A percentile compares a stretch with the other conserved stretches of the same genome.
phyloP scores from a whole-genome alignment of 1,139 yeast species.

The Taphrina pruni region DNA sequence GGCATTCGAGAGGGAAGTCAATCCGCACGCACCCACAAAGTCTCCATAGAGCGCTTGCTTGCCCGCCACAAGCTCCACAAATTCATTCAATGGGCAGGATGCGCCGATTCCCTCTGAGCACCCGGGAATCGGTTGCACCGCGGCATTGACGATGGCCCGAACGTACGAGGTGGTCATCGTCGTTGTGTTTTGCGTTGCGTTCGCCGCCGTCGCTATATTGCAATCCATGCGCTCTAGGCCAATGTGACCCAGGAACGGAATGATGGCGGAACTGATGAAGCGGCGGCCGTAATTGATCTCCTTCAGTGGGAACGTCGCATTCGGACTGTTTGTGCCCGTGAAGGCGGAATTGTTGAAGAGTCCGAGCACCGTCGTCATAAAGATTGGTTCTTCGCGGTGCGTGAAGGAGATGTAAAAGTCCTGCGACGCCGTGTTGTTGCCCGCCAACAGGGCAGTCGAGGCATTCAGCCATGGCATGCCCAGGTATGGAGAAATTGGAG shows the following conservation, averaged over 20 bases:
- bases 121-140: conserved; percentile 23
- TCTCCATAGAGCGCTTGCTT: conserved; percentile 20
- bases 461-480: conserved; percentile 30
- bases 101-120: conserved; percentile 23
- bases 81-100: conserved; percentile 13
- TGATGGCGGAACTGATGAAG: conserved; percentile 17
- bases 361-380: conserved; percentile 21
- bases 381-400: conserved; percentile 22
- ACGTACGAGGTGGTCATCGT: conserved; percentile 2
- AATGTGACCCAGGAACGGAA: conserved; percentile 24
- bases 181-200: neutral
- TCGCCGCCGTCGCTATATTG: neutral
- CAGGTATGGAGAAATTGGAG: conserved; percentile 14
- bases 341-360: conserved; percentile 21
- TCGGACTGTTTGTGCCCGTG: conserved; percentile 10
- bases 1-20: conserved; percentile 13
- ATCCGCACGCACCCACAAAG: conserved; percentile 19
- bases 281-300: conserved; percentile 22
- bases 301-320: conserved; percentile 14
- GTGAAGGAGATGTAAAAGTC: conserved; percentile 34
- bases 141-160: conserved; percentile 24
- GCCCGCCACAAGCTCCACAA: neutral
- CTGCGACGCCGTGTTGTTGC: conserved; percentile 15
- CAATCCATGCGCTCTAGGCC: conserved; percentile 19
- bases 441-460: conserved; percentile 8